Conservation (phyloP, 192 early-diverging fungal species). For the Linnemannia exigua region DNA sequence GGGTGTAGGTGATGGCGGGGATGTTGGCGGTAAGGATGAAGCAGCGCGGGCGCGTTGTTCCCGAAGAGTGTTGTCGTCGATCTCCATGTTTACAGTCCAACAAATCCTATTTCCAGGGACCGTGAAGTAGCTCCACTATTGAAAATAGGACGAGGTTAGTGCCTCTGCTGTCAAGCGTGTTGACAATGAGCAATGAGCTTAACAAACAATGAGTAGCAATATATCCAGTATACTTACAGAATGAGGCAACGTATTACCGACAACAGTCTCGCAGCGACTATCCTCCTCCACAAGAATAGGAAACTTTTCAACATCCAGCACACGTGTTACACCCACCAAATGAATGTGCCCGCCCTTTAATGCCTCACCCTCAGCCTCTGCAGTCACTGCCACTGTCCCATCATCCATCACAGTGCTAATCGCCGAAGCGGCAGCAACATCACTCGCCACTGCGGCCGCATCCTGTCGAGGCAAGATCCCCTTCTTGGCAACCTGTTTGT, state of each 20-base stretch:
- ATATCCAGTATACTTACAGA: not conserved
- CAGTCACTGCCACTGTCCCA: not conserved
- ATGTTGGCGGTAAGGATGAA: not conserved
- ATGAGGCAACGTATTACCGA: slow-evolving; percentile 1
- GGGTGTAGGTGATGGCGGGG: slow-evolving; percentile 14
- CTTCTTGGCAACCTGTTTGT: slow-evolving; percentile 33
- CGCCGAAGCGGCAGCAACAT: slow-evolving; percentile 5
- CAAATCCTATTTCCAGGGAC: slow-evolving; percentile 17
- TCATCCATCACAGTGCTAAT: not conserved
- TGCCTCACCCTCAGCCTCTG: not conserved
- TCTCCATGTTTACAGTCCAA: slow-evolving; percentile 25
- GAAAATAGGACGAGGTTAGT: not conserved
- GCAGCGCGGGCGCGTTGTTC: slow-evolving; percentile 16
- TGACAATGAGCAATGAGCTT: too few species aligned
- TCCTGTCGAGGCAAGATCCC: slow-evolving; percentile 37
- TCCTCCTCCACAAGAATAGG: not conserved
- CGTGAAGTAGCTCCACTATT: slow-evolving; percentile 28
- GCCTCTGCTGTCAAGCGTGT: too few species aligned
- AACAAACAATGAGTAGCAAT: not conserved
- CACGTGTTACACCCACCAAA: slow-evolving; percentile 19
- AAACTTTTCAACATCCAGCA: slow-evolving; percentile 10
- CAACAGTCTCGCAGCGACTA: slow-evolving; percentile 1
- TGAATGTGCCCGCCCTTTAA: slow-evolving; percentile 20
- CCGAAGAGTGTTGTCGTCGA: slow-evolving; percentile 18
- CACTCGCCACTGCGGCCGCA: slow-evolving; percentile 11